These are phyloP conservation scores for Stentor roeselii DNA, from an alignment of 73 alveolate species.

Conservation along the genomic window DNA sequence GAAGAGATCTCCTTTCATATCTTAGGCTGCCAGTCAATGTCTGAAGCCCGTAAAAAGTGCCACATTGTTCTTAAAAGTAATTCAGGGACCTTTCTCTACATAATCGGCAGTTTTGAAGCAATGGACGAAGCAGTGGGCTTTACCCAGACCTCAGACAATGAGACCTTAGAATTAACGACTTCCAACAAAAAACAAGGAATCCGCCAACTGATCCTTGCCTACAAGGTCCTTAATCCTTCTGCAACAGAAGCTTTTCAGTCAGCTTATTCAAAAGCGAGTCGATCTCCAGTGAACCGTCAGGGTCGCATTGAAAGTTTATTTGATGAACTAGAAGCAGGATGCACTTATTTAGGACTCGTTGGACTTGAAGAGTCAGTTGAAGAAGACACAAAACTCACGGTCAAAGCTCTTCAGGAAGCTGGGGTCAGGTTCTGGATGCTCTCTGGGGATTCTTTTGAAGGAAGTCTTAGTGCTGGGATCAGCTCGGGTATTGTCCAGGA, in stretches of 20 bases:
- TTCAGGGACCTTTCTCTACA: not conserved
- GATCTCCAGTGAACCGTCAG: not conserved
- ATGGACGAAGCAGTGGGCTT: not conserved
- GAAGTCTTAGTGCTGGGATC: not conserved
- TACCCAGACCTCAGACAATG: not conserved
- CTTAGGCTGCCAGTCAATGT: not conserved
- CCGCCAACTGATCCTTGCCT: not conserved
- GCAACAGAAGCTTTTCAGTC: not conserved
- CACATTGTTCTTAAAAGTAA: not conserved
- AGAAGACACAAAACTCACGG: not conserved
- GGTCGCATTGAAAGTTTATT: constrained; percentile 16
- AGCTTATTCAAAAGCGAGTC: not conserved
- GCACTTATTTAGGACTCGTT: not conserved
- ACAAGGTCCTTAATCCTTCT: not conserved
- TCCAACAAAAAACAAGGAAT: not conserved
- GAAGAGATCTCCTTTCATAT: not conserved
- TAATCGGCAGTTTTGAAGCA: not conserved
- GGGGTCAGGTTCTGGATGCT: not conserved
- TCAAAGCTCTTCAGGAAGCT: not conserved
- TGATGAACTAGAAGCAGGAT: not conserved
- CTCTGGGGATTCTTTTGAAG: not conserved
- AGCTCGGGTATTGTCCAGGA: too few species aligned
- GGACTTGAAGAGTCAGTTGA: not conserved
- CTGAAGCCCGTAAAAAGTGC: not conserved
- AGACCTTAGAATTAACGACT: not conserved